Percentiles rank a stretch among this genome's conserved stretches.
phyloP scores from a whole-genome alignment of 768 basidiomycete genomes.

The Rhodotorula sphaerocarpa region DNA sequence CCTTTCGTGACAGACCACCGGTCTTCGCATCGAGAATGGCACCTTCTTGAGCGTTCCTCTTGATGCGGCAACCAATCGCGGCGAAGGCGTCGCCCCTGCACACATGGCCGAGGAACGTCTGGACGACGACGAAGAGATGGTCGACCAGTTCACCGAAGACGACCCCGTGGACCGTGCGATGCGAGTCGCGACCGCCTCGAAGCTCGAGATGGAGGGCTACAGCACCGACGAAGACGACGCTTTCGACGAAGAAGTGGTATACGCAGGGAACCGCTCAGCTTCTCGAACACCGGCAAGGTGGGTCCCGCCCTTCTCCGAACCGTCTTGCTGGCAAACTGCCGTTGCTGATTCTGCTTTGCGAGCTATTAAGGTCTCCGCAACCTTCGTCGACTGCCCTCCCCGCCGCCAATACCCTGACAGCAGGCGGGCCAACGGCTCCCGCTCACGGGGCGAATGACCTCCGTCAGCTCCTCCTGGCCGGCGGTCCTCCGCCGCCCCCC shows the following conservation, averaged over 20 bases:
- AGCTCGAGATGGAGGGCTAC: constrained; percentile 48
- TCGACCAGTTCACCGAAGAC: constrained; percentile 58
- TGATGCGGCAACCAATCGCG: too few species aligned
- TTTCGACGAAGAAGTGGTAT: constrained; percentile 62
- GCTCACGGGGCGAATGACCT: too few species aligned
- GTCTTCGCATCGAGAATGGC: too few species aligned
- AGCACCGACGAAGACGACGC: constrained; percentile 58
- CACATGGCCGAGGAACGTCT: constrained; percentile 35
- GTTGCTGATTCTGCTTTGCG: too few species aligned
- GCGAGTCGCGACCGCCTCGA: constrained; percentile 54
- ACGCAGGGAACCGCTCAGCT: constrained; percentile 37
- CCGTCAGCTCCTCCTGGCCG: too few species aligned
- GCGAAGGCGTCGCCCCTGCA: background rate
- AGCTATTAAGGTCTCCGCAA: background rate
- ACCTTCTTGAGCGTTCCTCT: constrained; percentile 32
- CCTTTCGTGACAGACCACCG: too few species aligned
- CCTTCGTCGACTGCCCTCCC: too few species aligned
- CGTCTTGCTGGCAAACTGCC: too few species aligned
- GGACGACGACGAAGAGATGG: constrained; percentile 49
- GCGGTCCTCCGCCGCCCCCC: background rate
- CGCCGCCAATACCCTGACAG: too few species aligned
- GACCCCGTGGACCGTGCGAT: constrained; percentile 61
- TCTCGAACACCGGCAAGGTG: too few species aligned
- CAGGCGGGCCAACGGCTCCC: too few species aligned
- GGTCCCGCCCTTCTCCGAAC: too few species aligned